Percentiles rank a stretch among this genome's conserved stretches.
These are phyloP conservation scores for Plasmopara muralis DNA, from an alignment of 352 stramenopile species.

Conservation along the genomic window DNA sequence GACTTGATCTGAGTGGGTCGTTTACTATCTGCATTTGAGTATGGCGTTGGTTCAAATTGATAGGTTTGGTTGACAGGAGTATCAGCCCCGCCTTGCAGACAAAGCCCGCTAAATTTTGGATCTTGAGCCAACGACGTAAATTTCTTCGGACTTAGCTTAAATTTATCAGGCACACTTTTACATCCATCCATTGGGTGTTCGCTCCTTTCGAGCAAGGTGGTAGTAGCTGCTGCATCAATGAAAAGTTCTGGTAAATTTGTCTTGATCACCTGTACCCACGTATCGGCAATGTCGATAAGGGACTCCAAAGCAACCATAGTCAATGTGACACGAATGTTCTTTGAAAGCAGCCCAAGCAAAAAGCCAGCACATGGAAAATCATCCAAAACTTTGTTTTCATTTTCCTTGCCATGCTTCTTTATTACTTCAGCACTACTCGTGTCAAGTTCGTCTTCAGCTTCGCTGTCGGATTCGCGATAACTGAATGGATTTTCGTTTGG, in stretches of 20 bases:
- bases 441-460: constrained; percentile 17
- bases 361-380: constrained; percentile 49
- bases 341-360: constrained; percentile 46
- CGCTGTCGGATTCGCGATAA: constrained; percentile 47
- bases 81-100: constrained; percentile 25
- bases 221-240: constrained; percentile 9
- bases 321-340: constrained; percentile 50
- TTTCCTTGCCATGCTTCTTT: constrained; percentile 4
- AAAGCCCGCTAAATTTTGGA: constrained; percentile 62
- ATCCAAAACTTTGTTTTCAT: constrained; percentile 33
- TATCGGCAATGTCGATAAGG: constrained; percentile 57
- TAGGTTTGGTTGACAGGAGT: constrained; percentile 5
- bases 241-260: constrained; percentile 41
- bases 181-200: constrained; percentile 7
- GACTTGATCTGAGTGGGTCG: constrained; percentile 11
- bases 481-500: constrained; percentile 65
- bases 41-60: constrained; percentile 19
- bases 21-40: constrained; percentile 26
- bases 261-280: constrained; percentile 48
- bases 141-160: constrained; percentile 46
- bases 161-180: constrained; percentile 1
- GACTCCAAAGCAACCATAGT: constrained; percentile 55
- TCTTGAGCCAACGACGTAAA: constrained; percentile 61
- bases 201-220: constrained; percentile 12
- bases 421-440: constrained; percentile 3